These are phyloP conservation scores for Platanus orientalis DNA, from an alignment of 164 flowering plant genomes.

Conservation along the genomic window DNA sequence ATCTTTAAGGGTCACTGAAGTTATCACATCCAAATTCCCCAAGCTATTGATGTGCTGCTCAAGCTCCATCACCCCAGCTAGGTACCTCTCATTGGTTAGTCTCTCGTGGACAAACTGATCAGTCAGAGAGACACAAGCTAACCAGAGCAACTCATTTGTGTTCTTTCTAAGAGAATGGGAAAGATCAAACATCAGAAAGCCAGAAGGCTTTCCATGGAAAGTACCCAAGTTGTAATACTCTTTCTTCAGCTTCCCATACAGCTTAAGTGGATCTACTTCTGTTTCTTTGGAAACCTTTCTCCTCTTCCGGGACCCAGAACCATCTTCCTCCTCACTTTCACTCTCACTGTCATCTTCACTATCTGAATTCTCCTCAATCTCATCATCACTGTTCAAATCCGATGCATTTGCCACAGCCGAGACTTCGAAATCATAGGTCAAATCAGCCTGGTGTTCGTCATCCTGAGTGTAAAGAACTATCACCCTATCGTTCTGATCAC, in stretches of 20 bases:
- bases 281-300: slow-evolving; percentile 27
- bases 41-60: slow-evolving; percentile 72
- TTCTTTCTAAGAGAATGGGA: slow-evolving; percentile 57
- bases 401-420: slow-evolving; percentile 48
- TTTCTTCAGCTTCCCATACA: slow-evolving; percentile 45
- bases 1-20: slow-evolving; percentile 71
- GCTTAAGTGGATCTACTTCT: slow-evolving; percentile 42
- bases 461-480: slow-evolving; percentile 55
- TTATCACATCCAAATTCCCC: slow-evolving; percentile 57
- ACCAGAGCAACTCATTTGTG: slow-evolving; percentile 68
- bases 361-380: slow-evolving; percentile 28
- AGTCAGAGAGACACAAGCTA: slow-evolving; percentile 74
- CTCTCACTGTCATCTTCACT: slow-evolving; percentile 23
- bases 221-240: slow-evolving; percentile 61
- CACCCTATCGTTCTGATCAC: slow-evolving; percentile 45
- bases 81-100: slow-evolving; percentile 67
- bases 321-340: slow-evolving; percentile 26
- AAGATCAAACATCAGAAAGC: slow-evolving; percentile 64
- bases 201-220: slow-evolving; percentile 76
- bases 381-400: slow-evolving; percentile 45
- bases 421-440: slow-evolving; percentile 59
- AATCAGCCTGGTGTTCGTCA: slow-evolving; percentile 60
- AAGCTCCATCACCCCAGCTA: slow-evolving; percentile 76
- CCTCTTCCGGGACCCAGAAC: slow-evolving; percentile 32
- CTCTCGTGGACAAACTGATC: slow-evolving; percentile 76